Base-by-base conservation (phyloP, 2,329 filamentous ascomycete genomes). In the Pseudocercospora cruenta region DNA sequence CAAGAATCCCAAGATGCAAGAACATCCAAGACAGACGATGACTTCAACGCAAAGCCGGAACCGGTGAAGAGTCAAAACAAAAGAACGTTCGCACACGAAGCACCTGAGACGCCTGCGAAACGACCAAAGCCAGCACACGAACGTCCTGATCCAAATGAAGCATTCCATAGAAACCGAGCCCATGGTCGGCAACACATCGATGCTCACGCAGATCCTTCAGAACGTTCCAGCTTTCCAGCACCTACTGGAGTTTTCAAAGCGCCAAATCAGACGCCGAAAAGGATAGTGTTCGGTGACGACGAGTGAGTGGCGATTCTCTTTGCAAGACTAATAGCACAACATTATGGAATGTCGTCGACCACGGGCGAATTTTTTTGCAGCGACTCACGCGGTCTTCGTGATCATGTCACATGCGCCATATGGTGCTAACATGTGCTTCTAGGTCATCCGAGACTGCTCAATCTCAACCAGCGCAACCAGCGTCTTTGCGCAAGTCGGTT, bases 401-500 rank as follows among this genome's bases (percentile, higher is more conserved):
- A 6, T 14, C 47, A 24, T 53, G 26, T 55, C 53, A 59, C 57
- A 59, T 47, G 57, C 57, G n/a, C 43, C 36, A 33, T 8, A 21
- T 22, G 31, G 10, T n/a, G 43, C 43, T 47, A 26, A 58, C 61
- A 63, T 28, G 16, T 58, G 49, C 55, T 43, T n/a, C 1, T 31
- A 68, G 53, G 22, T 24, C 59, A 12, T 16, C 60, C 55, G 39
- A 63, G n/a, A 36, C 43, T 47, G 45, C 45, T 33, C 54, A 22
- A 47, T 21, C 57, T 14, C 54, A 45, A 19, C 24, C 55, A 9
- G 36, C 51, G 53, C 67, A 55, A 22, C 63, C 65, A 59, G 55
- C 63, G 14, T 63, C 51, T 21, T 60, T 63, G 8, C 71, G 74
- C 22, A 90, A 90, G 75, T 87, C 86, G 3, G 88, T 91, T 8